A percentile compares a stretch with the other conserved stretches of the same genome.
These are phyloP conservation scores for Alternaria alternata DNA, from an alignment of 2,329 filamentous ascomycete genomes.

Conservation along the genomic window DNA sequence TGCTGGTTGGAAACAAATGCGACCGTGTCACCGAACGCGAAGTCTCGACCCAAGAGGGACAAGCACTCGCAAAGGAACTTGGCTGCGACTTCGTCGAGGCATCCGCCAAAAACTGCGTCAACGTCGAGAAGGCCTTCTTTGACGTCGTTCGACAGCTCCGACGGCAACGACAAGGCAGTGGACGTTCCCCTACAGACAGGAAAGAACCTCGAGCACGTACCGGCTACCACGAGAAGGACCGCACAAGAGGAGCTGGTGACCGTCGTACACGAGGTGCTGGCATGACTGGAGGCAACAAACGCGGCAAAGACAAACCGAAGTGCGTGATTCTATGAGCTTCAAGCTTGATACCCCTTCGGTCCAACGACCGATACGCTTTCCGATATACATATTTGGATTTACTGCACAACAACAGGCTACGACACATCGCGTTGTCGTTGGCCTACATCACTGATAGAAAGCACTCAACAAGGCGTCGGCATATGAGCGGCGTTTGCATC, in stretches of 20 bases:
- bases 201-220: conserved; percentile 23
- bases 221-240: conserved; percentile 29
- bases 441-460: conserved; percentile 41
- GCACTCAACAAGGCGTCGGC: conserved; percentile 43
- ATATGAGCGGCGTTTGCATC: conserved; percentile 50
- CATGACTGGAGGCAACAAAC: conserved; percentile 21
- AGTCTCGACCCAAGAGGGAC: conserved; percentile 95
- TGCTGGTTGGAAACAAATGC: conserved; percentile 99
- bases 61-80: conserved; percentile 87
- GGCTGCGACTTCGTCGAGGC: conserved; percentile 97
- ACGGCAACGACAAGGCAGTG: conserved; percentile 69
- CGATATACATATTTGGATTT: conserved; percentile 36
- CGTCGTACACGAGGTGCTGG: conserved; percentile 23
- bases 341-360: conserved; percentile 3
- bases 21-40: conserved; percentile 95
- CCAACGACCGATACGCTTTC: conserved; percentile 18
- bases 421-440: conserved; percentile 33
- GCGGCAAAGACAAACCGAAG: conserved; percentile 41
- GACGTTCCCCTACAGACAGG: conserved; percentile 28
- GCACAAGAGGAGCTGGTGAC: conserved; percentile 22
- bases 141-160: conserved; percentile 93
- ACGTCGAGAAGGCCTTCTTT: conserved; percentile 98
- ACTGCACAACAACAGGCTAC: conserved; percentile 38
- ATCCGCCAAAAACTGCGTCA: conserved; percentile 97
- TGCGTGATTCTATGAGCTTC: conserved; percentile 45